Evolutionary conservation across 164 flowering plant species (phyloP).

Genomic region (Umbilicus rupestris): DNA sequence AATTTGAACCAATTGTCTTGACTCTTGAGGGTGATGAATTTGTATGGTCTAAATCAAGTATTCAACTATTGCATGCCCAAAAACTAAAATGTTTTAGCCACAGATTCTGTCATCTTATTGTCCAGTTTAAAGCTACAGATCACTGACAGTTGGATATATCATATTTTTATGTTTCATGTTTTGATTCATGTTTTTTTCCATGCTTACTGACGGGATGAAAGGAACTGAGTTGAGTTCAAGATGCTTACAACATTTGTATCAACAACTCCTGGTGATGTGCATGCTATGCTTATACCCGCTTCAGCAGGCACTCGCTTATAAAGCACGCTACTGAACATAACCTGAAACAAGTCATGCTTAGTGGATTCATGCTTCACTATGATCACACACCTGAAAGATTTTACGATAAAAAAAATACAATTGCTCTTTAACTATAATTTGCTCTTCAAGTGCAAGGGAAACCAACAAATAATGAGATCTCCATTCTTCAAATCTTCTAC

Average conservation of each 20-base stretch:
- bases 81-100: background rate
- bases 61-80: background rate
- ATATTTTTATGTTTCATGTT: background rate
- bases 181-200: background rate
- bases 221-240: background rate
- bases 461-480: background rate
- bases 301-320: constrained; percentile 79
- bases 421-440: background rate
- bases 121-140: background rate
- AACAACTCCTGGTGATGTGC: constrained; percentile 91
- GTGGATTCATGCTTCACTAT: background rate
- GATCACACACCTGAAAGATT: background rate
- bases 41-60: background rate
- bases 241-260: constrained; percentile 90
- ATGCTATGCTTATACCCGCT: constrained; percentile 76
- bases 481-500: background rate
- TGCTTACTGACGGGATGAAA: too few relatives aligned
- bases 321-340: constrained; percentile 87
- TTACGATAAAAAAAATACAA: background rate
- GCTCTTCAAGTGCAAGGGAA: too few relatives aligned
- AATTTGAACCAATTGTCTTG: background rate
- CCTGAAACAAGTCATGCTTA: constrained; percentile 30
- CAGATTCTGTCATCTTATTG: background rate
- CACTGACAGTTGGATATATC: background rate
- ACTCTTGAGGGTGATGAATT: background rate